Evolutionary conservation across 2,329 filamentous ascomycete genomes (phyloP).

Genomic region (Rugonectria rugulosa): DNA sequence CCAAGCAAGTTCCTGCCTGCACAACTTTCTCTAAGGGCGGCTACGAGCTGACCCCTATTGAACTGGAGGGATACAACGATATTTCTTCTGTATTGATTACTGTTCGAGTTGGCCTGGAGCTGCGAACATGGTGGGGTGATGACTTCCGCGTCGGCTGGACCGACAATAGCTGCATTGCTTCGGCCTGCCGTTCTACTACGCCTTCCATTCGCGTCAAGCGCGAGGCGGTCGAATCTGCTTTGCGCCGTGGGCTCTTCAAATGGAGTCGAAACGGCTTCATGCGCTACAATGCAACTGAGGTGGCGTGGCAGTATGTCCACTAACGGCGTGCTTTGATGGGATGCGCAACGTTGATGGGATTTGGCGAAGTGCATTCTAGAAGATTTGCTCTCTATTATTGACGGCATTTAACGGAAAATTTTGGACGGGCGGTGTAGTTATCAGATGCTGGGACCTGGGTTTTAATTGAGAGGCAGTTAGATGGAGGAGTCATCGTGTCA

Average conservation of each 20-base stretch:
- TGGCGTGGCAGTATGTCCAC: slow-evolving; percentile 41
- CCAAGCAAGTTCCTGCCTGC: slow-evolving; percentile 49
- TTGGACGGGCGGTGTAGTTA: slow-evolving; percentile 45
- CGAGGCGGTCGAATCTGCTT: slow-evolving; percentile 41
- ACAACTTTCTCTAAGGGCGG: slow-evolving; percentile 42
- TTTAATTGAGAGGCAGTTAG: slow-evolving; percentile 42
- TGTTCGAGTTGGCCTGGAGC: slow-evolving; percentile 46
- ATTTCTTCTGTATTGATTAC: slow-evolving; percentile 50
- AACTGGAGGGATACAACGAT: slow-evolving; percentile 48
- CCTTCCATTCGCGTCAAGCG: slow-evolving; percentile 41
- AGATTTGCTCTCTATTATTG: slow-evolving; percentile 42
- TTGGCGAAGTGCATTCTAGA: slow-evolving; percentile 36
- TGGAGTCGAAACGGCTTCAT: slow-evolving; percentile 44
- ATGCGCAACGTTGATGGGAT: slow-evolving; percentile 25
- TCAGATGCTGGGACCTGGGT: slow-evolving; percentile 39
- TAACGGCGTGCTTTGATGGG: slow-evolving; percentile 30
- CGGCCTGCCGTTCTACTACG: slow-evolving; percentile 43
- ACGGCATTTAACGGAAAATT: slow-evolving; percentile 45
- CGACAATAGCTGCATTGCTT: slow-evolving; percentile 50
- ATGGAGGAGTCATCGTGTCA: slow-evolving; percentile 36
- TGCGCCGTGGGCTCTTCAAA: slow-evolving; percentile 45
- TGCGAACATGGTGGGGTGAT: slow-evolving; percentile 52
- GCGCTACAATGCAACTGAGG: slow-evolving; percentile 43
- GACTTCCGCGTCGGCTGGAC: slow-evolving; percentile 51
- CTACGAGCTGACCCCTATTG: slow-evolving; percentile 46